Conservation (phyloP, 2,329 filamentous ascomycete genomes). For the Cryphonectria parasitica region DNA sequence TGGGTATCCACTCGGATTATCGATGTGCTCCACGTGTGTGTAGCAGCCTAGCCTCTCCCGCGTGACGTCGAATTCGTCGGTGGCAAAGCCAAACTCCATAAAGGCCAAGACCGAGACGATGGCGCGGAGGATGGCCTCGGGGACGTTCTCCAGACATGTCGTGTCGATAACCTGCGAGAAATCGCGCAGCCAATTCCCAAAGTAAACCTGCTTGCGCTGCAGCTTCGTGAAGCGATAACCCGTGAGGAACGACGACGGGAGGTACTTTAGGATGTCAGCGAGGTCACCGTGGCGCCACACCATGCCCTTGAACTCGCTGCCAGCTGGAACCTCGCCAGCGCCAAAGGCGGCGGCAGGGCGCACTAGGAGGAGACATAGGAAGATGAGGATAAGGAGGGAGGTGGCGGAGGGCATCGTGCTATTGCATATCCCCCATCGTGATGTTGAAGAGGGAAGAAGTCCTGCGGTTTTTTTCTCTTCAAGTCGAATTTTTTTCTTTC, state of each 20-base stretch:
- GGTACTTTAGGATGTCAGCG: constrained; percentile 42
- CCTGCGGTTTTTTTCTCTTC: not conserved
- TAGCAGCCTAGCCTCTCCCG: constrained; percentile 53
- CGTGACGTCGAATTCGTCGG: constrained; percentile 60
- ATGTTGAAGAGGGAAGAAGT: not conserved
- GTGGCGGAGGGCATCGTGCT: constrained; percentile 21
- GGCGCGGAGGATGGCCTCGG: constrained; percentile 56
- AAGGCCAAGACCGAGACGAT: constrained; percentile 59
- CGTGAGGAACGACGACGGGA: constrained; percentile 44
- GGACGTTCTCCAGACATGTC: constrained; percentile 56
- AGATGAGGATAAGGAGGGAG: constrained; percentile 13
- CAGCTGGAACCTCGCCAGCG: constrained; percentile 43
- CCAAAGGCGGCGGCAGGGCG: constrained; percentile 42
- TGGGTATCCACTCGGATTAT: constrained; percentile 46
- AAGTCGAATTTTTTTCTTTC: too few species aligned
- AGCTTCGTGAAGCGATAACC: constrained; percentile 44
- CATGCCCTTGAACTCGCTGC: constrained; percentile 45
- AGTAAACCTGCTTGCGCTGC: constrained; percentile 44
- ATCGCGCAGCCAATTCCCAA: constrained; percentile 42
- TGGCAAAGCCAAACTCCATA: constrained; percentile 60
- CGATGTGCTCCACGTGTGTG: constrained; percentile 58
- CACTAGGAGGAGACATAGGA: constrained; percentile 35
- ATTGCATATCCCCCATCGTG: constrained; percentile 7
- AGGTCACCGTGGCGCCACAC: constrained; percentile 48
- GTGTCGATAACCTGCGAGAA: constrained; percentile 60